These are phyloP conservation scores for Hymenoscyphus albidus DNA, from an alignment of 2,329 filamentous ascomycete genomes.

Conservation along the genomic window DNA sequence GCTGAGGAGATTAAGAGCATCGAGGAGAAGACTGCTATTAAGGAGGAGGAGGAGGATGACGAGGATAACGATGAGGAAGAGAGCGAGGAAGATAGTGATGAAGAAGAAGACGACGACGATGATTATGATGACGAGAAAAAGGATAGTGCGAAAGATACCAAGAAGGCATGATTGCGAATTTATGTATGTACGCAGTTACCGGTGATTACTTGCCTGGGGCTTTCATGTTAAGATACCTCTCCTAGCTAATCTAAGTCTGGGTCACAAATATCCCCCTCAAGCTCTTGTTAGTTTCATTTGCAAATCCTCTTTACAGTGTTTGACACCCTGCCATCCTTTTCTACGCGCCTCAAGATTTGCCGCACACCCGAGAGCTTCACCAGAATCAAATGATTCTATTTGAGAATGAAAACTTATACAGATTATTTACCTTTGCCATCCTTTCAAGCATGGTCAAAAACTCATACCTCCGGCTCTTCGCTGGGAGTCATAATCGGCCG, in stretches of 20 bases:
- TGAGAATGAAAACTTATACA: too few relatives aligned
- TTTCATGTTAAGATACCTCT: neutral
- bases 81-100: conserved; percentile 27
- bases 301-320: neutral
- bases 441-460: too few relatives aligned
- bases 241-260: neutral
- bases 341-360: too few relatives aligned
- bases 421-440: too few relatives aligned
- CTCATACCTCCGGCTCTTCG: too few relatives aligned
- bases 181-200: neutral
- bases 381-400: too few relatives aligned
- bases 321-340: too few relatives aligned
- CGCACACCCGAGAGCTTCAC: too few relatives aligned
- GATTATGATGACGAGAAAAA: conserved; percentile 14
- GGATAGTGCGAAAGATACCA: neutral
- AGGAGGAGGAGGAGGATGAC: conserved; percentile 32
- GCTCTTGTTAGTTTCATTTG: neutral
- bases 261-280: neutral
- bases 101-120: conserved; percentile 34
- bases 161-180: neutral
- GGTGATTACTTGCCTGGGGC: neutral
- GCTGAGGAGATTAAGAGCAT: conserved; percentile 31
- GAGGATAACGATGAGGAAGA: conserved; percentile 22
- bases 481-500: too few relatives aligned
- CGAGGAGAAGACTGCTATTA: conserved; percentile 29